Conservation (phyloP, 495 filamentous ascomycete genomes). For the Lophium mytilinum region DNA sequence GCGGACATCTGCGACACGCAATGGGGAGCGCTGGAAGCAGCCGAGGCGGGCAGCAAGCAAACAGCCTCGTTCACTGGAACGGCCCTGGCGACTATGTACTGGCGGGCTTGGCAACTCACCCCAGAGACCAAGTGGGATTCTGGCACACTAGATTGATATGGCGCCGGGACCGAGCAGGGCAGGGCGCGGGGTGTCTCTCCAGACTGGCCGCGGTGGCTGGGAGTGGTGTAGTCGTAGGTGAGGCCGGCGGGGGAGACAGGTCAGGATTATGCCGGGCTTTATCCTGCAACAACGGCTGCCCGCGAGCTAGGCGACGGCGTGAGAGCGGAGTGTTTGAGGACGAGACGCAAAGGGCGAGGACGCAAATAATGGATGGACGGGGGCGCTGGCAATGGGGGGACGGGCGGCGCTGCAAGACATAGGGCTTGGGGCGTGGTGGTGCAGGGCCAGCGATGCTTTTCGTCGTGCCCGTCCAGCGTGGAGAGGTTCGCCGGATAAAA, state of each 20-base stretch:
- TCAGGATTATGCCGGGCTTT: constrained; percentile 7
- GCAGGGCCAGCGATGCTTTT: constrained; percentile 6
- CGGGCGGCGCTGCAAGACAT: neutral
- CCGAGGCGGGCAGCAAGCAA: neutral
- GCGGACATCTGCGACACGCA: constrained; percentile 1
- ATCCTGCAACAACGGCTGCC: constrained; percentile 1
- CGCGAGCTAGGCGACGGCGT: neutral
- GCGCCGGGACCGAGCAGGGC: neutral
- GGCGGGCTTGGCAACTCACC: neutral
- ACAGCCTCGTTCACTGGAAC: neutral
- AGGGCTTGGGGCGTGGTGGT: neutral
- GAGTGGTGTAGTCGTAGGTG: neutral
- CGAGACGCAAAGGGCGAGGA: too few relatives aligned
- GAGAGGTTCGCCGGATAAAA: constrained; percentile 21
- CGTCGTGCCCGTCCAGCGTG: constrained; percentile 4
- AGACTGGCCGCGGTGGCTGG: neutral
- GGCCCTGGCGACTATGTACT: neutral
- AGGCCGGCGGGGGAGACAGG: neutral
- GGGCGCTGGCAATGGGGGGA: neutral
- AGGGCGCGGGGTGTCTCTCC: neutral
- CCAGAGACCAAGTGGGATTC: constrained; percentile 1
- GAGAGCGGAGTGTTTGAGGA: neutral
- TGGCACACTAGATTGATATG: neutral
- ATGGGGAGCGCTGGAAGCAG: neutral
- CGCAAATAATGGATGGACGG: too few relatives aligned